Evolutionary conservation across 2,329 filamentous ascomycete genomes (phyloP).

Genomic region (Chaetothyriales sp.): DNA sequence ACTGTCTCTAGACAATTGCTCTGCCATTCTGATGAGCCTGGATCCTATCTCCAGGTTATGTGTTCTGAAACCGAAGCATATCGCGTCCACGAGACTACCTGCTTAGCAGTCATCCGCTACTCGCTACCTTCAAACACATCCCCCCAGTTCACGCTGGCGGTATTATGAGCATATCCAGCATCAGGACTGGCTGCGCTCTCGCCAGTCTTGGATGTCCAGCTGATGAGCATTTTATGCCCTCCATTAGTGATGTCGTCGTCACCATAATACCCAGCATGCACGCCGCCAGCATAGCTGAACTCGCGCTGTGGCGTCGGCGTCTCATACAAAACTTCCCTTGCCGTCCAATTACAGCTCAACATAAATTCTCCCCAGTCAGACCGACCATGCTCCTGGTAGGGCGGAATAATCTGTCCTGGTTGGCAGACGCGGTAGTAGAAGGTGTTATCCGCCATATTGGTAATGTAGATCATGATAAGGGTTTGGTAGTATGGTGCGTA

Average conservation of each 20-base stretch:
- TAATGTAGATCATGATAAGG: conserved; percentile 22
- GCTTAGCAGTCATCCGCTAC: not conserved
- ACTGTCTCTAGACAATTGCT: not conserved
- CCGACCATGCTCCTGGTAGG: conserved; percentile 9
- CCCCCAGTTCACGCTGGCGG: conserved; percentile 5
- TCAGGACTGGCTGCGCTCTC: conserved; percentile 13
- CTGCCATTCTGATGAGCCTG: not conserved
- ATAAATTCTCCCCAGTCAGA: conserved; percentile 18
- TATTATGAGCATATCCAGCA: conserved; percentile 18
- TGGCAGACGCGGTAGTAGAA: conserved; percentile 21
- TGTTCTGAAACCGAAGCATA: not conserved
- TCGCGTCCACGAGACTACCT: not conserved
- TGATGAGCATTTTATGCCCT: conserved; percentile 20
- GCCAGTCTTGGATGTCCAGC: conserved; percentile 21
- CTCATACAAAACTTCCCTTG: conserved; percentile 18
- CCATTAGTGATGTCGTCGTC: conserved; percentile 20
- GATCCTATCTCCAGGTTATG: not conserved
- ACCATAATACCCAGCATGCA: conserved; percentile 21
- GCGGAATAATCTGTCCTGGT: conserved; percentile 7
- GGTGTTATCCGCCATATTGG: conserved; percentile 20
- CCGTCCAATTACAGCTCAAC: conserved; percentile 19
- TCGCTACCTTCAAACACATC: not conserved
- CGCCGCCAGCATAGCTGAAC: conserved; percentile 21
- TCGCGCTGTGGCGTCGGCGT: conserved; percentile 13
- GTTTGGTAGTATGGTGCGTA: conserved; percentile 21